Percentiles rank a stretch among this genome's conserved stretches.
These are phyloP conservation scores for Yarrowia osloensis DNA, from an alignment of 805 yeast genomes.

Conservation along the genomic window DNA sequence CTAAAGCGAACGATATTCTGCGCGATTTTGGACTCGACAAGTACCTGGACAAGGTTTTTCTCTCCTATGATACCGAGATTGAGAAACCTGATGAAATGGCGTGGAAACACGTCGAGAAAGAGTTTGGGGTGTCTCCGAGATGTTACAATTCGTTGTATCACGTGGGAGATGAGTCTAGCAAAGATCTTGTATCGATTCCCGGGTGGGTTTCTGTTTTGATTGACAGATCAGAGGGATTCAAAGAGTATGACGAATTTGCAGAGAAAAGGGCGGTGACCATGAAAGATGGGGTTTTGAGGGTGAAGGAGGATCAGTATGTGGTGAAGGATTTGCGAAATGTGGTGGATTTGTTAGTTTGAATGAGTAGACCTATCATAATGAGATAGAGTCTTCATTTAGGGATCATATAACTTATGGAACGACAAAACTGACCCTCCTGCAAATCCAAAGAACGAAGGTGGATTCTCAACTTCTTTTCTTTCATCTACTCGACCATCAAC, in stretches of 20 bases:
- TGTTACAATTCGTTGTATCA: conserved; percentile 8
- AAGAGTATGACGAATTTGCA: not conserved
- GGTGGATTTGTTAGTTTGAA: not conserved
- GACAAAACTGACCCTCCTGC: no score
- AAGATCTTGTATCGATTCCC: conserved; percentile 8
- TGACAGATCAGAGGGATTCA: not conserved
- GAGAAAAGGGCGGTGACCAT: not conserved
- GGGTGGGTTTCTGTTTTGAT: not conserved
- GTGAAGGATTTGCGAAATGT: not conserved
- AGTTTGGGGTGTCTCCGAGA: not conserved
- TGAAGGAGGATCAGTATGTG: not conserved
- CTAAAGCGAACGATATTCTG: not conserved
- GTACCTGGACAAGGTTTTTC: not conserved
- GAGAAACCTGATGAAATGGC: conserved; percentile 10
- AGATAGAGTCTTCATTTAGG: no score
- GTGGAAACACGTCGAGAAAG: conserved; percentile 11
- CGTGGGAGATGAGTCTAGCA: conserved; percentile 12
- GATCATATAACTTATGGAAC: no score
- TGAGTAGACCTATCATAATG: no score
- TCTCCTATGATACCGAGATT: conserved; percentile 3
- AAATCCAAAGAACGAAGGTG: no score
- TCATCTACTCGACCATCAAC: no score
- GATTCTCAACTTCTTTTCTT: no score
- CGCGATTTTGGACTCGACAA: not conserved
- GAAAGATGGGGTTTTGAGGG: not conserved